Conservation (phyloP, 495 filamentous ascomycete genomes). For the Penicillium tannophilum region DNA sequence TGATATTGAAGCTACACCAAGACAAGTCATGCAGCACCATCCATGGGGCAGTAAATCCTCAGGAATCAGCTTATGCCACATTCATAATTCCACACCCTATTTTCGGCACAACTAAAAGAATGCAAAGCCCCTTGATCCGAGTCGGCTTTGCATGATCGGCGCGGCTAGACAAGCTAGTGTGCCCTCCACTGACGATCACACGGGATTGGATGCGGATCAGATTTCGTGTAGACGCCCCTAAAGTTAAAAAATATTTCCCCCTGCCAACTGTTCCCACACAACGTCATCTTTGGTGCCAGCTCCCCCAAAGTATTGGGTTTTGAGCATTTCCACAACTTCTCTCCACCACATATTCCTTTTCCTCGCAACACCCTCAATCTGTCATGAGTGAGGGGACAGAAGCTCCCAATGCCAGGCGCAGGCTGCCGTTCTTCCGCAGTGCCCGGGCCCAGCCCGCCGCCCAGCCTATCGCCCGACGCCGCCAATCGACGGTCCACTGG, state of each 20-base stretch:
- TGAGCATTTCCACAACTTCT: neutral
- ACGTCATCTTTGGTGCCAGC: neutral
- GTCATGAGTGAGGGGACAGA: constrained; percentile 20
- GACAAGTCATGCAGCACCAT: too few relatives aligned
- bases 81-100: neutral
- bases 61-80: neutral
- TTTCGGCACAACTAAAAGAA: neutral
- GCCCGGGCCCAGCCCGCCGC: constrained; percentile 18
- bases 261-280: neutral
- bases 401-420: constrained; percentile 25
- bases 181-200: constrained; percentile 3
- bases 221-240: neutral
- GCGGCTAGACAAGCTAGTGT: constrained; percentile 3
- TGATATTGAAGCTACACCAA: too few relatives aligned
- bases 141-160: constrained; percentile 1
- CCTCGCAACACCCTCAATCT: neutral
- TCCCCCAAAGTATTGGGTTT: constrained; percentile 5
- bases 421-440: constrained; percentile 38
- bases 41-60: too few relatives aligned
- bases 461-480: constrained; percentile 31
- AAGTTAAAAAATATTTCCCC: neutral
- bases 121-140: neutral
- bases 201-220: neutral
- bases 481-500: constrained; percentile 34
- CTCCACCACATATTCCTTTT: constrained; percentile 5